A percentile compares a stretch with the other conserved stretches of the same genome.
phyloP scores from a whole-genome alignment of 2,329 filamentous ascomycete species.

The Diaporthe aspalathi region DNA sequence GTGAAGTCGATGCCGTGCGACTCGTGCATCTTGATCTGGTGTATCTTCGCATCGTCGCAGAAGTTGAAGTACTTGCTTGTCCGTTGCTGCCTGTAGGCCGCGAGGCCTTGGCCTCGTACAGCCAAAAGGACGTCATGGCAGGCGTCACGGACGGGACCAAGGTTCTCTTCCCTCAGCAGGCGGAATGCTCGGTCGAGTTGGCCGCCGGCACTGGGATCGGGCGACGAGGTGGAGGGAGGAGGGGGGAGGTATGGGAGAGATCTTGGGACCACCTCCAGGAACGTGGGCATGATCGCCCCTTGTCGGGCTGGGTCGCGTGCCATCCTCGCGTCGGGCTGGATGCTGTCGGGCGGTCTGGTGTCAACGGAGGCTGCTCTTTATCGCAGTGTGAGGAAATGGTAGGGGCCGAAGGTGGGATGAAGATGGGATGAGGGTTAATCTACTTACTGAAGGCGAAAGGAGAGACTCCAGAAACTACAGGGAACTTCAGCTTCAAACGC shows the following conservation, averaged over 20 bases:
- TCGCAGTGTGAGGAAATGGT: no score
- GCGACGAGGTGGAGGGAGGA: constrained; percentile 52
- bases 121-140: constrained; percentile 54
- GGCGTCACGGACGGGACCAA: constrained; percentile 63
- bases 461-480: no score
- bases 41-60: constrained; percentile 51
- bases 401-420: no score
- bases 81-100: constrained; percentile 33
- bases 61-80: constrained; percentile 49
- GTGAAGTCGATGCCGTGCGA: constrained; percentile 57
- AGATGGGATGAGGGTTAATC: no score
- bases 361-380: no score
- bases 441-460: no score
- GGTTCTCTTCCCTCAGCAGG: constrained; percentile 65
- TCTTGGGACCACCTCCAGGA: constrained; percentile 50
- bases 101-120: constrained; percentile 41
- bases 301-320: no score
- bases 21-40: constrained; percentile 50
- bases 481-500: no score
- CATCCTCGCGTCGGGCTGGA: no score
- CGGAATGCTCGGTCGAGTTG: constrained; percentile 67
- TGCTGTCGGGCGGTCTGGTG: no score
- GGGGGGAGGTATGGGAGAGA: constrained; percentile 53
- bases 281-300: no score
- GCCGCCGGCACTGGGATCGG: constrained; percentile 57